Conservation (phyloP, 2,329 filamentous ascomycete genomes). For the Alternaria novae-zelandiae region DNA sequence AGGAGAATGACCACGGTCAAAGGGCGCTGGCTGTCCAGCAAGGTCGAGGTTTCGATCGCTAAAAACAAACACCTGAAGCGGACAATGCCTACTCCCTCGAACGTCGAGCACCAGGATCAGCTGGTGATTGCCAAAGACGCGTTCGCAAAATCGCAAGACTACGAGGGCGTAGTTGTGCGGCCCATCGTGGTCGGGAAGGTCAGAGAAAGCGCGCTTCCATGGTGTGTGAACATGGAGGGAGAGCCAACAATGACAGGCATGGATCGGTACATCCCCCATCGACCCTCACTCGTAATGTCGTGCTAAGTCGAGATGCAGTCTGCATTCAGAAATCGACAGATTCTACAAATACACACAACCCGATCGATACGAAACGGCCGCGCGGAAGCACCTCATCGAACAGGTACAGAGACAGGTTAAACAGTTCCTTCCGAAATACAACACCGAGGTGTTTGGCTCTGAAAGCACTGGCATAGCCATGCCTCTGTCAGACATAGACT, state of each 20-base stretch:
- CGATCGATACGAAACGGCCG: conserved; percentile 51
- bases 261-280: conserved; percentile 8
- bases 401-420: conserved; percentile 32
- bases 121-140: conserved; percentile 14
- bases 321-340: conserved; percentile 33
- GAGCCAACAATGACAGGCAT: conserved; percentile 4
- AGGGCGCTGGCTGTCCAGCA: neutral
- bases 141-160: conserved; percentile 18
- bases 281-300: neutral
- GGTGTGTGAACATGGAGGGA: conserved; percentile 13
- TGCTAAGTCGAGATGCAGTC: conserved; percentile 14
- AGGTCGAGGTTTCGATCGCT: conserved; percentile 2
- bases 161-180: conserved; percentile 24
- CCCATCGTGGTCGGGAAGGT: conserved; percentile 8
- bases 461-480: conserved; percentile 59
- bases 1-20: conserved; percentile 2
- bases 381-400: conserved; percentile 43
- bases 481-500: conserved; percentile 62
- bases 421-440: conserved; percentile 26
- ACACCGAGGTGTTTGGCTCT: conserved; percentile 60
- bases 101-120: conserved; percentile 2
- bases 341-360: conserved; percentile 45
- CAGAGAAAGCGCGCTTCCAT: conserved; percentile 25
- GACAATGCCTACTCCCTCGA: neutral
- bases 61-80: conserved; percentile 1